Evolutionary conservation across 169 alveolate species (phyloP), one percentile per base, ranked within the genome.

Genomic region (Cryptosporidium ryanae): DNA sequence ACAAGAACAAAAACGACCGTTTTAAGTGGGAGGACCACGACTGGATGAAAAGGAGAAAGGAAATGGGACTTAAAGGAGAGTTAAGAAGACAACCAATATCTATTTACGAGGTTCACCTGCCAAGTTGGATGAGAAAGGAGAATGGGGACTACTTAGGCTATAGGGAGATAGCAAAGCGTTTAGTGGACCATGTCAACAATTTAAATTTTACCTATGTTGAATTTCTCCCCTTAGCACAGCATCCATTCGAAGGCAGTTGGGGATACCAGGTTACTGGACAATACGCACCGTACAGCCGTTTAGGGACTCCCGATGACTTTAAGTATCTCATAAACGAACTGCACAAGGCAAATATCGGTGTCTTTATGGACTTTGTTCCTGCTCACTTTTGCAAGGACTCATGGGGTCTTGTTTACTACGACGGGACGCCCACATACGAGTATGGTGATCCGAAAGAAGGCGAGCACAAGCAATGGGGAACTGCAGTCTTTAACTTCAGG

Each of bases 191-290:
- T 52, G 84, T 90, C 34, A 84, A 82, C 44, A 67, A 66, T 52
- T 63, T 92, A 67, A 92, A 92, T 55, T 92, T 92, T 82, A 92
- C 94, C 0, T 94, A 92, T 68, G 94, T 92, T 44, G 94, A 92
- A 81, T 92, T 92, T 71, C 91, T 92, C 15, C 94, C 94, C 3
- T 90, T 90, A 29, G 91, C 94, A 6, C 94, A 92, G 46, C 94
- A 92, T 66, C 94, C 94, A 1, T 92, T 92, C 65, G 93, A 92
- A 38, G 94, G 94, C 31, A 90, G 93, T 27, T 92, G 94, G 94
- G 94, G 94, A 10, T 92, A 92, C 71, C 94, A 92, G 64, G 93
- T 91, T 13, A 90, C 93, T 31, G 94, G 94, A 2, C 92, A 68
- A 18, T 91, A 91, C 65, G 92, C 94, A 34, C 93, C 93, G 12